Percentiles rank a stretch among this genome's conserved stretches.
Evolutionary conservation across 176 grass and related monocot species (phyloP).

Genomic region (Elymus sibiricus): DNA sequence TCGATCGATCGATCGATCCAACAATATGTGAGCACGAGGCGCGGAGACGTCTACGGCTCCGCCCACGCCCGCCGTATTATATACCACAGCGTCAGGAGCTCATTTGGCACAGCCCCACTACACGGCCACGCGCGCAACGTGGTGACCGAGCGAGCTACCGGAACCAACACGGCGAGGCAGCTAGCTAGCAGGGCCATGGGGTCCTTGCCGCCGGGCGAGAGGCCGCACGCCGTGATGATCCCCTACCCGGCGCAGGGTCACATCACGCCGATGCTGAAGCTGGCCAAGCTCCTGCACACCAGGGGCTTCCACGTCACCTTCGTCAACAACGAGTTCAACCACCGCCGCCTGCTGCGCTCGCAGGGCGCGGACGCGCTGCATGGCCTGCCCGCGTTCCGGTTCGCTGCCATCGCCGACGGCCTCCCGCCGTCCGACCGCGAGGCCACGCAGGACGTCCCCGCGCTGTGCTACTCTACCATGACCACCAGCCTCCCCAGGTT

Average conservation of each 20-base stretch:
- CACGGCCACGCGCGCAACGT: too few relatives aligned
- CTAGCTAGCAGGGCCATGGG: conserved; percentile 11
- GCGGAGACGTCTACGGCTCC: background rate
- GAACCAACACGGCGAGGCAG: background rate
- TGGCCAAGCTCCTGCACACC: conserved; percentile 58
- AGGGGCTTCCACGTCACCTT: conserved; percentile 66
- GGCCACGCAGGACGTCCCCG: conserved; percentile 40
- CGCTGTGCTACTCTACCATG: conserved; percentile 36
- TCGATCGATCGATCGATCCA: background rate
- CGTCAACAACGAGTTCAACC: conserved; percentile 66
- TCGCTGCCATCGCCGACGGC: conserved; percentile 36
- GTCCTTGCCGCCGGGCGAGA: background rate
- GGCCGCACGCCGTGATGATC: conserved; percentile 44
- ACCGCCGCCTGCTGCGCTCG: conserved; percentile 21
- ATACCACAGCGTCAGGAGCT: background rate
- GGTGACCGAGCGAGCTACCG: too few relatives aligned
- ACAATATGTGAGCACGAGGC: too few relatives aligned
- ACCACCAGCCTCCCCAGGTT: conserved; percentile 36
- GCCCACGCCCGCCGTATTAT: background rate
- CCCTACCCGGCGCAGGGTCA: conserved; percentile 67
- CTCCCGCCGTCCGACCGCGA: conserved; percentile 34
- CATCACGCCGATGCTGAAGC: conserved; percentile 60
- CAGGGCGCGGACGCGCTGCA: background rate
- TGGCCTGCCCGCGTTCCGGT: conserved; percentile 22
- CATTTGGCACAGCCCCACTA: background rate